Evolutionary conservation across 2,329 filamentous ascomycete genomes (phyloP).

Genomic region (Penicillium sp.): DNA sequence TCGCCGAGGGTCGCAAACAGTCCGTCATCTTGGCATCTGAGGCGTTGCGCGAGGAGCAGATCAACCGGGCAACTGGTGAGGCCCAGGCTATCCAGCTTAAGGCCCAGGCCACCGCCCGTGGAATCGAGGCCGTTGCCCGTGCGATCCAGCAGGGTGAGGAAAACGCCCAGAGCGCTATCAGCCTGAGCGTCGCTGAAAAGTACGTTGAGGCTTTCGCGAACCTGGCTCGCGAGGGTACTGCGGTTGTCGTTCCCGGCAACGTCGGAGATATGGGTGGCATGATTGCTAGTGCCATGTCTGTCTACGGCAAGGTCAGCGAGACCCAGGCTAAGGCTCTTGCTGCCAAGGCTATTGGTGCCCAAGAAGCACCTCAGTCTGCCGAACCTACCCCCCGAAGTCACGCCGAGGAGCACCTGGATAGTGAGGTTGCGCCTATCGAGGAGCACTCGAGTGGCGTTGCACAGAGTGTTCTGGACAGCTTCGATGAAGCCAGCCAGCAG

Average conservation of each 20-base stretch:
- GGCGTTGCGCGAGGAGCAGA: conserved; percentile 82
- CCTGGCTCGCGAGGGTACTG: conserved; percentile 91
- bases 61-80: conserved; percentile 90
- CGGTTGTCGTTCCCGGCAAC: conserved; percentile 92
- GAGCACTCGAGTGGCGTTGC: conserved; percentile 42
- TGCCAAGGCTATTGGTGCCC: conserved; percentile 34
- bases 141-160: conserved; percentile 71
- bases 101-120: conserved; percentile 78
- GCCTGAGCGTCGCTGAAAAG: conserved; percentile 89
- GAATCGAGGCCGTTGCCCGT: conserved; percentile 80
- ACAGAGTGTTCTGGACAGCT: conserved; percentile 49
- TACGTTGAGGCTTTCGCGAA: conserved; percentile 95
- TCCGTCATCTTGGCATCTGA: conserved; percentile 94
- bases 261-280: conserved; percentile 94
- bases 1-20: conserved; percentile 96
- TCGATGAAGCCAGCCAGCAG: conserved; percentile 43
- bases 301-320: conserved; percentile 90
- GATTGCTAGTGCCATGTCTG: conserved; percentile 93
- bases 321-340: conserved; percentile 67
- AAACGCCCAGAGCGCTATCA: conserved; percentile 78
- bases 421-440: conserved; percentile 11
- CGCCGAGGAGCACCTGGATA: not conserved
- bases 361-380: conserved; percentile 17
- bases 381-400: conserved; percentile 9
- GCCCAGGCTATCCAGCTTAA: conserved; percentile 88